phyloP scores from a whole-genome alignment of 1,284 basidiomycete species.

The Melampsora larici-populina region DNA sequence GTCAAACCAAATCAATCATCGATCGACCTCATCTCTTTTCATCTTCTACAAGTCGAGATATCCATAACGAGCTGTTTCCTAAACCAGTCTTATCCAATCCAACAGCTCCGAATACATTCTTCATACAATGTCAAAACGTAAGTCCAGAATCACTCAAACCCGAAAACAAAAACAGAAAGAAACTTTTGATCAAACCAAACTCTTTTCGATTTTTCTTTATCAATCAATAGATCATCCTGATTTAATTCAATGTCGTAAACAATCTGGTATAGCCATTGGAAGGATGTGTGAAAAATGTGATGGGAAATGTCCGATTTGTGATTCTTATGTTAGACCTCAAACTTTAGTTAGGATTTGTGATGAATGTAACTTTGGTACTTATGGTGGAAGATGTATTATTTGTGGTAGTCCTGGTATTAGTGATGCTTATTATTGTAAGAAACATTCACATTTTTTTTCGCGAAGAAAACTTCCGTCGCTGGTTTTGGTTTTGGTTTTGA shows the following conservation, averaged over 20 bases:
- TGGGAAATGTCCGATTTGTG: slow-evolving; percentile 98
- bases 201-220: not conserved
- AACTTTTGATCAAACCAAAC: too few relatives aligned
- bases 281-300: slow-evolving; percentile 98
- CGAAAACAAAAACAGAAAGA: too few relatives aligned
- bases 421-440: slow-evolving; percentile 94
- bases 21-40: too few relatives aligned
- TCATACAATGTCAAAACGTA: too few relatives aligned
- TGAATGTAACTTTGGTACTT: slow-evolving; percentile 96
- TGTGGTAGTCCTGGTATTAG: slow-evolving; percentile 86
- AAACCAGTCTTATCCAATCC: too few relatives aligned
- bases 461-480: not conserved
- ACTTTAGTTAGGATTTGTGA: slow-evolving; percentile 97
- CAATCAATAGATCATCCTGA: slow-evolving; percentile 61
- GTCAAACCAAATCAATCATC: too few relatives aligned
- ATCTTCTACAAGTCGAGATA: too few relatives aligned
- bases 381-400: slow-evolving; percentile 94
- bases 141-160: too few relatives aligned
- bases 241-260: slow-evolving; percentile 92
- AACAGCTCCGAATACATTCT: too few relatives aligned
- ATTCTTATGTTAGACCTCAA: slow-evolving; percentile 97
- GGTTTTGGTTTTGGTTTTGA: not conserved
- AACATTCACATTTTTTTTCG: slow-evolving; percentile 52
- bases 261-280: slow-evolving; percentile 93
- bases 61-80: too few relatives aligned